Evolutionary conservation across 2,329 filamentous ascomycete species (phyloP).

Genomic region (Aspergillus latus): DNA sequence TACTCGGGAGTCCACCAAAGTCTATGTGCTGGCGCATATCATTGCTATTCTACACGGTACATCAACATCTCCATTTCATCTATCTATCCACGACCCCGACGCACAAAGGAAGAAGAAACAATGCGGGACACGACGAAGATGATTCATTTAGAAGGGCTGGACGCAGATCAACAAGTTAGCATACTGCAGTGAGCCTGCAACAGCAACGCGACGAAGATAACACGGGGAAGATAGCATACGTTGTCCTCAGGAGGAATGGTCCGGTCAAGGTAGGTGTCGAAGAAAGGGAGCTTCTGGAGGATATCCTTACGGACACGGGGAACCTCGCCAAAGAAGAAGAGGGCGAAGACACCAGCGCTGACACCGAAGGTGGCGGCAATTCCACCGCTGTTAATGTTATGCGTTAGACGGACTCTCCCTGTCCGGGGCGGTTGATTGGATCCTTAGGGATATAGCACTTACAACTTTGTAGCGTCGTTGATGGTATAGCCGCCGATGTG

Average conservation of each 20-base stretch:
- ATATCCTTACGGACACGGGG: slow-evolving; percentile 63
- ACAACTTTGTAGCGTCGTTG: slow-evolving; percentile 46
- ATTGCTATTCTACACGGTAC: slow-evolving; percentile 40
- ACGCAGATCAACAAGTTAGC: neutral
- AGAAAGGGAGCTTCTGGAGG: slow-evolving; percentile 59
- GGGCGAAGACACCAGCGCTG: slow-evolving; percentile 57
- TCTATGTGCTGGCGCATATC: slow-evolving; percentile 41
- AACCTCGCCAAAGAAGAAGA: slow-evolving; percentile 66
- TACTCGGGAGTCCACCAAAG: slow-evolving; percentile 2
- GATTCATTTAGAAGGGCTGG: slow-evolving; percentile 38
- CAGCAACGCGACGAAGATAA: neutral
- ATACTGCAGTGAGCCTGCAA: neutral
- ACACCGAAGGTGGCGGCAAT: slow-evolving; percentile 58
- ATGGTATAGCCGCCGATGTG: slow-evolving; percentile 53
- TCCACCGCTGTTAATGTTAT: slow-evolving; percentile 34
- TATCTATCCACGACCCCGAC: slow-evolving; percentile 14
- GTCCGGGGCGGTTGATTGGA: neutral
- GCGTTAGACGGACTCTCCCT: neutral
- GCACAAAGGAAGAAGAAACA: slow-evolving; percentile 30
- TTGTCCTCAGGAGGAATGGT: slow-evolving; percentile 65
- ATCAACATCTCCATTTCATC: slow-evolving; percentile 12
- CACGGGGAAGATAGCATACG: slow-evolving; percentile 36
- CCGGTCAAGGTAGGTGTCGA: slow-evolving; percentile 57
- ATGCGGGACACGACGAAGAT: slow-evolving; percentile 13
- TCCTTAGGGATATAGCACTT: slow-evolving; percentile 30